Evolutionary conservation across 768 basidiomycete species (phyloP), one percentile per base, ranked within the genome.

Genomic region (Tricholoma matsutake): DNA sequence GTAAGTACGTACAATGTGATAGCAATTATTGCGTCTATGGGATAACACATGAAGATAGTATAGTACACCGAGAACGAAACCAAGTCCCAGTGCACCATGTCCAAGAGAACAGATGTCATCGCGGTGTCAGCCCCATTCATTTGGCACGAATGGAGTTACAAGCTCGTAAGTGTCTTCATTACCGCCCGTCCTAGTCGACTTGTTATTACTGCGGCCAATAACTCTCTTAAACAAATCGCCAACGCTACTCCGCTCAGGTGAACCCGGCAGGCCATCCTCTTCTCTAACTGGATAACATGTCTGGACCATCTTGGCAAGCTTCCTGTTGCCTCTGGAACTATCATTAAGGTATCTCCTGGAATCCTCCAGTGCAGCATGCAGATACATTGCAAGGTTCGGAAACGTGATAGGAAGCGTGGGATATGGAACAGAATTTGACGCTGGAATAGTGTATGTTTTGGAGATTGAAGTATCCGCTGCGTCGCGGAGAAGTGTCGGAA

Each of bases 121-220:
- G 10, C 10, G 4, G 35, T 39, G 37, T 73, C 69, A 87, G 59
- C 88, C 87, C 84, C 83, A 89, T 64, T 91, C 88, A 60, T 91
- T 87, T 16, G 87, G 75, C 16, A 91, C 83, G 72, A 93, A 93
- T 1, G 91, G 91, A 14, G 91, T 93, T 58, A 93, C 89, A 10
- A 92, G 80, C 43, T 91, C 88, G 63, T 88, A 93, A 8, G 86
- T 88, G 61, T 92, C 90, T 65, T 90, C 89, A 68, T 93, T 93
- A 47, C 81, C 79, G 53, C 82, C 79, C 66, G 77, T 81, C 67
- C 74, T 82, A 20, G 72, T 73, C 25, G 74, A 70, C 65, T 75
- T 83, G 5, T 49, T 49, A 58, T 70, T 76, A 56, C 72, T 76
- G 62, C 76, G 79, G 65, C 74, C 85, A 67, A 89, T 86, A 14